Evolutionary conservation across 495 filamentous ascomycete genomes (phyloP).

Genomic region (Aspergillus sparsus): DNA sequence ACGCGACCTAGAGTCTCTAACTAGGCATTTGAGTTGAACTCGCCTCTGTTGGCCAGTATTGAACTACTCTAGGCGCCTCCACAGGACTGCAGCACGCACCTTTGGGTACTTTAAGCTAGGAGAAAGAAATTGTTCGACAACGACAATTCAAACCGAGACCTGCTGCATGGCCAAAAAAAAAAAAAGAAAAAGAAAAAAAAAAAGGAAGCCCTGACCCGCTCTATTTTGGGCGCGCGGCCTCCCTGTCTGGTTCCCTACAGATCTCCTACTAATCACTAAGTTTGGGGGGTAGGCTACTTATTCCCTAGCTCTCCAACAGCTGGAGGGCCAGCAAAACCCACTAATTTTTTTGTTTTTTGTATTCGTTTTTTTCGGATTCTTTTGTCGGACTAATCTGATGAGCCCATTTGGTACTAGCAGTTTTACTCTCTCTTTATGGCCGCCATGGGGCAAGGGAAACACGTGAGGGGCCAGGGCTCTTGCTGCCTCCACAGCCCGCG

Average conservation of each 20-base stretch:
- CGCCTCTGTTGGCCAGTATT: constrained; percentile 21
- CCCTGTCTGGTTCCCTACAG: constrained; percentile 19
- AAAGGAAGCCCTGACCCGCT: constrained; percentile 24
- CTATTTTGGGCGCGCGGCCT: constrained; percentile 28
- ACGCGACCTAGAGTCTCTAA: constrained; percentile 20
- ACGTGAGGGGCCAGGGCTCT: constrained; percentile 36
- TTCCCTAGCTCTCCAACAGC: constrained; percentile 22
- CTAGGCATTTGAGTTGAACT: constrained; percentile 14
- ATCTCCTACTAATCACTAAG: constrained; percentile 16
- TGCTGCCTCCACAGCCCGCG: constrained; percentile 34
- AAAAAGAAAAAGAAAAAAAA: no score
- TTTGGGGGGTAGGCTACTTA: constrained; percentile 26
- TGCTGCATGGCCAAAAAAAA: constrained; percentile 23
- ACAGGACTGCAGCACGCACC: constrained; percentile 19
- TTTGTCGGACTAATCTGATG: constrained; percentile 23
- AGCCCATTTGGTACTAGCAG: constrained; percentile 18
- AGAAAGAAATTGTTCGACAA: constrained; percentile 18
- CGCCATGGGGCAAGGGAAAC: constrained; percentile 34
- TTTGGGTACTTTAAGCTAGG: constrained; percentile 20
- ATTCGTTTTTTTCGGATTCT: background rate
- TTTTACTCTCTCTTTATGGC: constrained; percentile 10
- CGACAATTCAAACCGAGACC: constrained; percentile 20
- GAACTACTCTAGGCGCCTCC: constrained; percentile 27
- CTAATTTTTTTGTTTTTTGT: constrained; percentile 15
- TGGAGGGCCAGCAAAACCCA: constrained; percentile 27